A percentile compares a stretch with the other conserved stretches of the same genome.
phyloP scores from a whole-genome alignment of 2,329 filamentous ascomycete species.

The Xylariaceae sp. region DNA sequence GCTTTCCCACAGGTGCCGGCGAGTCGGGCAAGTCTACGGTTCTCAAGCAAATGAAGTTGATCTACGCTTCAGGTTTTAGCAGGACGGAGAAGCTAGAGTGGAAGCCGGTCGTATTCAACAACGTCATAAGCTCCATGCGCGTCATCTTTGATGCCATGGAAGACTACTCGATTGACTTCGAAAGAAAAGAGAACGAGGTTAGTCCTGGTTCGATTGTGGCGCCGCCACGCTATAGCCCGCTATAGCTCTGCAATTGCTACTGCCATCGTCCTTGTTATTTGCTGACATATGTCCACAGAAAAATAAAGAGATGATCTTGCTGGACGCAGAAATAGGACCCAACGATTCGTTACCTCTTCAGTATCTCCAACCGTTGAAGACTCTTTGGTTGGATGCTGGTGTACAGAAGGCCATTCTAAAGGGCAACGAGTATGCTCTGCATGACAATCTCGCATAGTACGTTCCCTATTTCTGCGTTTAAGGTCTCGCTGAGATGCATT shows the following conservation, averaged over 20 bases:
- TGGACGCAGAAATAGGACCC: constrained; percentile 76
- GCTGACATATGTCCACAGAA: constrained; percentile 62
- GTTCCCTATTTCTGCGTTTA: too few relatives aligned
- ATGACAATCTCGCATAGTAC: constrained; percentile 93
- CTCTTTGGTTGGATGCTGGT: constrained; percentile 77
- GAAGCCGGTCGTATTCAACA: constrained; percentile 93
- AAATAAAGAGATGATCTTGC: constrained; percentile 71
- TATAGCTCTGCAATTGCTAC: neutral
- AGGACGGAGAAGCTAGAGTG: constrained; percentile 88
- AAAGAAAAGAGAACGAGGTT: constrained; percentile 75
- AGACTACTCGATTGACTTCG: constrained; percentile 75
- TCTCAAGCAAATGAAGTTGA: constrained; percentile 98
- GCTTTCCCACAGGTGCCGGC: constrained; percentile 66
- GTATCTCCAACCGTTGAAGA: constrained; percentile 76
- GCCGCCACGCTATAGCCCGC: neutral
- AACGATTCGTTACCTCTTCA: constrained; percentile 76
- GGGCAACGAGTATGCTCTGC: constrained; percentile 93
- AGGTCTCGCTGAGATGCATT: too few relatives aligned
- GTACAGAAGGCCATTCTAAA: constrained; percentile 85
- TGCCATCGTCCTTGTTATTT: neutral
- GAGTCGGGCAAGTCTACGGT: constrained; percentile 96
- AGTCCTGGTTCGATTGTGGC: constrained; percentile 28
- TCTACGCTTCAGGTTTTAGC: constrained; percentile 89
- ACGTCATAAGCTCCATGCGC: constrained; percentile 88
- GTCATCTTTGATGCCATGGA: constrained; percentile 88